Base-by-base conservation (phyloP, 208 protist genomes). In the Crithidia sp. region DNA sequence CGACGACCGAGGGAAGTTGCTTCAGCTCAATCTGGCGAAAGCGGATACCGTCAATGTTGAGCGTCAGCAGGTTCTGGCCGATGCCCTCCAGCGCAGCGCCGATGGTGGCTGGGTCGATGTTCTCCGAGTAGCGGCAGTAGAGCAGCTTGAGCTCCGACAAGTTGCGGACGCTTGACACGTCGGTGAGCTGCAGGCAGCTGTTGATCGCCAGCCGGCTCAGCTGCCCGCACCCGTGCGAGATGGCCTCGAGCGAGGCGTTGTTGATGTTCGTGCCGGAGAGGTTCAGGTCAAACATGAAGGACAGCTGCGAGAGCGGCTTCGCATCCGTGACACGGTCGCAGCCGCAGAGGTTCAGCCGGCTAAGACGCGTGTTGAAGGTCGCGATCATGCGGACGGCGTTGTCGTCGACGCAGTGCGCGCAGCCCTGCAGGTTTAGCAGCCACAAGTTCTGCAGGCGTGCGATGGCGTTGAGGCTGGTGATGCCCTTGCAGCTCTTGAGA, bases 111-210 rank as follows among this genome's bases (percentile, higher is more conserved):
- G 82, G 82, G 19, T 68, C 67, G 66, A 92, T 92, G 76, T 89
- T 85, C 47, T 73, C 87, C 19, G 87, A 89, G 77, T 89, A 92
- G 74, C 87, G 87, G 77, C 87, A 92, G 79, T 92, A 92, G 36
- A 92, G 73, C 65, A 92, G 74, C 60, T 88, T 89, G n/a, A 92
- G 77, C 77, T 89, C 82, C 61, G 74, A 77, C 40, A 92, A 66
- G 53, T 86, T 86, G 14, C 60, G 64, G 44, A 86, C 41, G 44
- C 72, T 78, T 14, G 81, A 74, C 41, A 92, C 72, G 59, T 79
- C 79, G 3, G 83, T 87, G 52, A 92, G 59, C 7, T 79, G 61
- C 2, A 81, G 79, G 73, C 87, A 92, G 79, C 87, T 92, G 79
- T 92, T 92, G 75, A 92, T 89, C 40, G 84, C 87, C 28, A 92